Evolutionary conservation across 148 eudicot species (phyloP), one percentile per base, ranked within the genome.

Genomic region (Vaccinium darrowii): DNA sequence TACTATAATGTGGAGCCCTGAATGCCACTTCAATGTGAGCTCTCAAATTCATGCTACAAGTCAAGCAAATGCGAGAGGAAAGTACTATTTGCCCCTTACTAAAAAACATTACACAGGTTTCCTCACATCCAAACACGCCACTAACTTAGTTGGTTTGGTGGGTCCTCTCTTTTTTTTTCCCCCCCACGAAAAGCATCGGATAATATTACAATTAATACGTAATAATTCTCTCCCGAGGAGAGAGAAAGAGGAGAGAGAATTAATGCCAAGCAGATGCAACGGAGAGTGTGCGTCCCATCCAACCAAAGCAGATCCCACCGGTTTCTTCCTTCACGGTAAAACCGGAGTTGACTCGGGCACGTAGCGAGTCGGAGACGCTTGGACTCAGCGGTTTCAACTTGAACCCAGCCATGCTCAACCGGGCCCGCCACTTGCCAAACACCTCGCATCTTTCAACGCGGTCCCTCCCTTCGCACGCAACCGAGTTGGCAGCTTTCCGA

Each of bases 371-470:
- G 0, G 90, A 93, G 8, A 94, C 85, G 13, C 47, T 79, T 43
- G 63, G 92, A 39, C 93, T 87, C 87, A 93, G 76, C 4, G 90
- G 79, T 12, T 86, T 89, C 1, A 86, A 5, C 83, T 85, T 79
- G 67, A 94, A 93, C 90, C 98, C 98, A 13, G 98, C 98, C 98
- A 94, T 94, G 2, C 94, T 69, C 98, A 95, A 89, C 85, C 98
- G 85, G 39, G 96, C 96, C 90, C 96, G 88, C 98, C 98, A 95
- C 90, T 95, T 95, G 5, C 98, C 98, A 2, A 94, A 94, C 85
- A 93, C 92, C 85, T 95, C 98, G 78, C 93, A 91, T 78, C 98
- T 88, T 84, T 95, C 98, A n/a, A 95, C 92, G 8, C 98, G 93
- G 51, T 94, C 96, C 87, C 92, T 82, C 52, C 98, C 98, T 36